Conservation (phyloP, 164 flowering plant species). For the Kingdonia uniflora region DNA sequence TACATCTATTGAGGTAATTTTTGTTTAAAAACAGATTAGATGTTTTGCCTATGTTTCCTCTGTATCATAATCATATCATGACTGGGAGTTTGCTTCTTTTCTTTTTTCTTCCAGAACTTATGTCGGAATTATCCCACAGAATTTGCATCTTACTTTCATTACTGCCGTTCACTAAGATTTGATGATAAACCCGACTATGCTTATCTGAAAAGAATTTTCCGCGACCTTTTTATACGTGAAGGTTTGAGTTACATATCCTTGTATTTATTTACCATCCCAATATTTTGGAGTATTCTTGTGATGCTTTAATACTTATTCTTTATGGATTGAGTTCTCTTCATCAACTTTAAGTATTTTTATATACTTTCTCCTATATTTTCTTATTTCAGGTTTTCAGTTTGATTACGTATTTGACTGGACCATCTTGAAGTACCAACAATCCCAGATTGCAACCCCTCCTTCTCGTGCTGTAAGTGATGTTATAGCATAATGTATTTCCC, state of each 20-base stretch:
- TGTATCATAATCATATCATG: background rate
- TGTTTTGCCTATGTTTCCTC: background rate
- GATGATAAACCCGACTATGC: constrained; percentile 91
- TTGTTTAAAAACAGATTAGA: background rate
- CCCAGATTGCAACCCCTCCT: constrained; percentile 65
- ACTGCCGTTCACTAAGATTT: constrained; percentile 32
- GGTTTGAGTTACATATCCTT: constrained; percentile 9
- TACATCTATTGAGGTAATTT: constrained; percentile 67
- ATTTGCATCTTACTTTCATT: constrained; percentile 26
- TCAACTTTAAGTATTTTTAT: too few species aligned
- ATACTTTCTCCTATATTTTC: background rate
- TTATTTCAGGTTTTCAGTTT: constrained; percentile 66
- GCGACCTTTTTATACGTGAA: constrained; percentile 30
- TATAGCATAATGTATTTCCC: too few species aligned
- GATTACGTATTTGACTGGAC: constrained; percentile 93
- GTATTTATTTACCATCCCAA: too few species aligned
- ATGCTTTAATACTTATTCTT: too few species aligned
- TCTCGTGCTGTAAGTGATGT: constrained; percentile 41
- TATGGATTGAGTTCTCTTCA: too few species aligned
- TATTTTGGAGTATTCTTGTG: too few species aligned
- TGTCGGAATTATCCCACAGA: constrained; percentile 26
- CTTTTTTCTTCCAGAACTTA: constrained; percentile 13
- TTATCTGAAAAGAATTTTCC: constrained; percentile 39
- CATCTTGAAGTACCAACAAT: constrained; percentile 80
- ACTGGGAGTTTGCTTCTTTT: constrained; percentile 3